Base-by-base conservation (phyloP, 306 rosid species). In the Erythrophleum fordii region DNA sequence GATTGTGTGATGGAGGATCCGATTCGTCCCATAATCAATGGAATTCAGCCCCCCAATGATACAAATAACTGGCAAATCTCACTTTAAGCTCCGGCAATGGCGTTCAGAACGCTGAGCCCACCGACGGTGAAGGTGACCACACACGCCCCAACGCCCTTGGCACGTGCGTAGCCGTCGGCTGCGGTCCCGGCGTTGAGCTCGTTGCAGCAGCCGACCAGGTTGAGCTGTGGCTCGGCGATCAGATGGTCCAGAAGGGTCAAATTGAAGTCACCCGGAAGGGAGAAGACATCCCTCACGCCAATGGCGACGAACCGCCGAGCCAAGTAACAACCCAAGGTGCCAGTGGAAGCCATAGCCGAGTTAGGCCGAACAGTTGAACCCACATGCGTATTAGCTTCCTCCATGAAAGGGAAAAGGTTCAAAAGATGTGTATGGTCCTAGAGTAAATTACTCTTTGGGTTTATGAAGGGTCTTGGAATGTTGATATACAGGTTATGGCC, bases 161-260 rank as follows among this genome's bases (percentile, higher is more conserved):
- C 88, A 23, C 98, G 91, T 3, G 96, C 97, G 83, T 90, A 94
- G 76, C 97, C 97, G 17, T 94, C 98, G 64, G 97, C 98, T 0
- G 97, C 97, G 60, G 90, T 92, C 16, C 96, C 98, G 3, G 97
- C 97, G 84, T 90, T 94, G 85, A 92, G 97, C 79, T 92, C 98
- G 84, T 92, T 94, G 80, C 98, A 94, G 89, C 98, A 94, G 72
- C 98, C 97, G 71, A 94, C 11, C 71, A 89, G 74, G 85, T 90
- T 88, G 83, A 94, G 94, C 66, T 37, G 62, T 0, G 96, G 96
- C 85, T 94, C 95, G 48, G 89, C 91, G 16, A 92, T 31, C 73
- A 94, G 75, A 83, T 94, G 91, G 80, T 94, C 98, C 22, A 94
- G 88, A 17, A 94, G 98, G 9, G 93, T 80, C 74, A 94, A 77